Evolutionary conservation across 2,329 filamentous ascomycete species (phyloP).

Genomic region (Clarireedia sp.): DNA sequence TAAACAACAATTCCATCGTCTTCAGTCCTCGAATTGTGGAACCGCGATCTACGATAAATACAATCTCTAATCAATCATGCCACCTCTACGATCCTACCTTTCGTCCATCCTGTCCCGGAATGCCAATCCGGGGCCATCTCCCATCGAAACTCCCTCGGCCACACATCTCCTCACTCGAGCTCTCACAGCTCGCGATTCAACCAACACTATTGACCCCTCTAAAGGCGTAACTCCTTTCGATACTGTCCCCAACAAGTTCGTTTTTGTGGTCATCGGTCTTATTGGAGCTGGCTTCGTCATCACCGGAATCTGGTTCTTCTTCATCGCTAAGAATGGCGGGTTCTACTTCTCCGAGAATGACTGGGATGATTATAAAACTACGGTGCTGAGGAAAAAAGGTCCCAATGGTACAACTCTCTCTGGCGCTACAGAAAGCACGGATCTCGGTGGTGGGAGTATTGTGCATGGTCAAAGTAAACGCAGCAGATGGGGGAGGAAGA

Average conservation of each 20-base stretch:
- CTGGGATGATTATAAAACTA: conserved; percentile 98
- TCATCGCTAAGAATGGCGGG: conserved; percentile 93
- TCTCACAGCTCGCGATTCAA: conserved; percentile 12
- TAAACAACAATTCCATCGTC: conserved; percentile 1
- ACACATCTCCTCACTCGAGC: not conserved
- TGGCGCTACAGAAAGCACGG: conserved; percentile 73
- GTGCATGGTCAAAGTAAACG: conserved; percentile 61
- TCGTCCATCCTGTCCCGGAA: conserved; percentile 19
- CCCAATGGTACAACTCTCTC: conserved; percentile 81
- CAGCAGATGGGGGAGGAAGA: conserved; percentile 32
- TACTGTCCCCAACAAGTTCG: conserved; percentile 51
- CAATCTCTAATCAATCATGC: conserved; percentile 18
- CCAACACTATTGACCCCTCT: conserved; percentile 31
- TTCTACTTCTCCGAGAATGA: conserved; percentile 79
- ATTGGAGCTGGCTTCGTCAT: conserved; percentile 71
- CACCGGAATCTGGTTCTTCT: conserved; percentile 91
- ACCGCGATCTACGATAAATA: not conserved
- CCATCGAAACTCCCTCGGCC: not conserved
- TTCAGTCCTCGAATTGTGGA: not conserved
- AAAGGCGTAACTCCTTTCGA: conserved; percentile 45
- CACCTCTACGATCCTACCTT: conserved; percentile 22
- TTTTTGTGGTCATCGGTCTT: conserved; percentile 80
- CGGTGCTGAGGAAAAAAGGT: conserved; percentile 79
- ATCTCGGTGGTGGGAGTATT: conserved; percentile 76
- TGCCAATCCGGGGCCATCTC: not conserved